Evolutionary conservation across 2,329 filamentous ascomycete genomes (phyloP), one percentile per base, ranked within the genome.

Genomic region (Periglandula ipomoeae): DNA sequence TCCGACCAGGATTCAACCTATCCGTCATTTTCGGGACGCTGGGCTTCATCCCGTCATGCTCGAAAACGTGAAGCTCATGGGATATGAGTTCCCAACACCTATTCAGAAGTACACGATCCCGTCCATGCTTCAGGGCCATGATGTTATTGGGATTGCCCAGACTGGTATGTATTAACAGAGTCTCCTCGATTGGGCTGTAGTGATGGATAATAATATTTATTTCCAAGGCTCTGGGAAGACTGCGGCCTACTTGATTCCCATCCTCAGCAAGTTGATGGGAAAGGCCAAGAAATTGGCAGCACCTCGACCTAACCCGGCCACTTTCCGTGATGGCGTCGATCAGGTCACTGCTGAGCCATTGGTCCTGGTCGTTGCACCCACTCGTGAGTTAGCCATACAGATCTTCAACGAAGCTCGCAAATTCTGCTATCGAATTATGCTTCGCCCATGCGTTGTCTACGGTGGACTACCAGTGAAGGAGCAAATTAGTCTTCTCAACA

Each of bases 341-440:
- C 59, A 57, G 19, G 78, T 87, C 35, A 79, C 80, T 39, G 91
- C 89, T 7, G 90, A 97, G 71, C 93, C 93, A 4, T 69, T 98
- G 6, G 86, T 97, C 0, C 72, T 97, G 24, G 76, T 98, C 47
- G 77, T 98, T 20, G 84, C 81, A 10, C 93, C 93, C 1, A 93
- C 87, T 47, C 86, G 93, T 32, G 93, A 98, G 72, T 70, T 98
- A 5, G 89, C 89, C 0, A 85, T 89, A 2, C 93, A 98, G 62
- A 95, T 97, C 56, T 97, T 95, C 68, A 89, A 95, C 54, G 91
- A 97, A 64, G 84, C 88, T 23, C 85, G 93, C 53, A 89, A 91
- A 58, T 81, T 97, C 44, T 96, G 89, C 64, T 98, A 98, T 60
- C 84, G 93, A 1, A 89, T 87, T 3, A 95, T 95, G 88, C 76